Conservation (phyloP, 2,329 filamentous ascomycete species). For the Claviceps quebecensis region DNA sequence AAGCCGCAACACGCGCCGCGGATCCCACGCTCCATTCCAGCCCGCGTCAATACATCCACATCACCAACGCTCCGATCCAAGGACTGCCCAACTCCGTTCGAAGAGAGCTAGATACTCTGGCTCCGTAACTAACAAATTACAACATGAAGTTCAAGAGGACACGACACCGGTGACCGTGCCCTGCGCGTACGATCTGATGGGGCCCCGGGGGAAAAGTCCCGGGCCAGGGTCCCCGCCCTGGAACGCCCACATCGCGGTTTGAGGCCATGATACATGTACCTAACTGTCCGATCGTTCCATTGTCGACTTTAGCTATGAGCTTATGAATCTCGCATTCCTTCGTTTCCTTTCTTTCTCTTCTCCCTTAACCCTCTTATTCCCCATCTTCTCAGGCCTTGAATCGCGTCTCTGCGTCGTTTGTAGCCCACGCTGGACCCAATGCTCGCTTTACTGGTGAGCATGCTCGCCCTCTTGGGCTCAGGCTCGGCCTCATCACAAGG, state of each 20-base stretch:
- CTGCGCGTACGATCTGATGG: too few species aligned
- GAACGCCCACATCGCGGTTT: neutral
- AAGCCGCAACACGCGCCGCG: neutral
- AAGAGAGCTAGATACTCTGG: too few species aligned
- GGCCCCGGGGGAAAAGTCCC: too few species aligned
- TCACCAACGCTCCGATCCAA: too few species aligned
- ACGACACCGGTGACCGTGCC: too few species aligned
- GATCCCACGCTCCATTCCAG: neutral
- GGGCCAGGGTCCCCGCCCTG: neutral
- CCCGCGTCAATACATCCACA: neutral
- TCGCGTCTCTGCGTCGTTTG: too few species aligned
- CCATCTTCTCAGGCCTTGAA: neutral
- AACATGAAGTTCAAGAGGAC: too few species aligned
- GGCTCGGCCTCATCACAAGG: conserved; percentile 9
- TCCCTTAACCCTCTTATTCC: neutral
- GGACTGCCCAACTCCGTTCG: too few species aligned
- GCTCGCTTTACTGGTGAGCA: neutral
- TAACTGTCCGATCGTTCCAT: neutral
- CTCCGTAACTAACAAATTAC: too few species aligned
- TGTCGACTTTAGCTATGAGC: neutral
- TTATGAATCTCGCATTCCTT: neutral
- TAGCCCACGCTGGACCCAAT: neutral
- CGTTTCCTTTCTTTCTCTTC: neutral
- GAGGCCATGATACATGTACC: neutral
- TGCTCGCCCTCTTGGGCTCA: conserved; percentile 5